These are phyloP conservation scores for Taphrina pruni DNA, from an alignment of 1,139 yeast species.

Conservation along the genomic window DNA sequence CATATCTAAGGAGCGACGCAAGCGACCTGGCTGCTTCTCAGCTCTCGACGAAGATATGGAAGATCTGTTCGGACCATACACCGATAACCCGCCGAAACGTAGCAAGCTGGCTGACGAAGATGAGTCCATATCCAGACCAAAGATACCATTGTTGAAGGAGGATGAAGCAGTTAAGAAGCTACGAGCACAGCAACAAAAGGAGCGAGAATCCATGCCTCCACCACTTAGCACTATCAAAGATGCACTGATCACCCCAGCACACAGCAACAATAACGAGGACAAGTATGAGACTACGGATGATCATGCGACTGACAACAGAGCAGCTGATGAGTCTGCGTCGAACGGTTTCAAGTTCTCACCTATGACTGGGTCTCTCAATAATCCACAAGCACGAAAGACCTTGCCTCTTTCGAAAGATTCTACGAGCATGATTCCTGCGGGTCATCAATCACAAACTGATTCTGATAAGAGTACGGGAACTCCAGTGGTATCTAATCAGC, in stretches of 20 bases:
- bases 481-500: neutral
- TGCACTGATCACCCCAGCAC: neutral
- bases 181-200: conserved; percentile 25
- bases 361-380: neutral
- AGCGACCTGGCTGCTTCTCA: conserved; percentile 42
- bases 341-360: neutral
- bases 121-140: conserved; percentile 12
- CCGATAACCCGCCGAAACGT: conserved; percentile 38
- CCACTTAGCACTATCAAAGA: conserved; percentile 2
- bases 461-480: neutral
- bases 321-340: neutral
- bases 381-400: neutral
- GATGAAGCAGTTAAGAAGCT: conserved; percentile 30
- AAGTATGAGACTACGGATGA: neutral
- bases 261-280: neutral
- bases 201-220: conserved; percentile 20
- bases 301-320: neutral
- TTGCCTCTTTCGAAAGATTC: neutral
- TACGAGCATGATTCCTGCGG: neutral
- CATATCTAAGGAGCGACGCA: conserved; percentile 37
- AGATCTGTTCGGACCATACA: conserved; percentile 42
- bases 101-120: conserved; percentile 27
- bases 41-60: conserved; percentile 44
- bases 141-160: conserved; percentile 29
- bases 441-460: neutral